phyloP scores from a whole-genome alignment of 1,284 basidiomycete species.

The Mycena citricolor region DNA sequence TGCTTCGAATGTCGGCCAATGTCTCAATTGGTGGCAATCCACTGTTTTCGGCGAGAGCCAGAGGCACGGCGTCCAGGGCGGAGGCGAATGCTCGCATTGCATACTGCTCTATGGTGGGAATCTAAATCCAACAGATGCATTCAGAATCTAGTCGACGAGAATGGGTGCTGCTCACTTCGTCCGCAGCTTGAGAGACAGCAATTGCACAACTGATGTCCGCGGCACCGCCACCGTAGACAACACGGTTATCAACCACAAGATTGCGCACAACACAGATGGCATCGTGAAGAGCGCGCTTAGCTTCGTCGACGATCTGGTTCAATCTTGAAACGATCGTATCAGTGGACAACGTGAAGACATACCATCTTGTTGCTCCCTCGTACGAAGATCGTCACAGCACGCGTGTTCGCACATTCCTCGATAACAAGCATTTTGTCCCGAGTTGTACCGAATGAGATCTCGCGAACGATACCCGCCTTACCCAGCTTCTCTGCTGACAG shows the following conservation, averaged over 20 bases:
- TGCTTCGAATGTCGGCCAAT: conserved; percentile 89
- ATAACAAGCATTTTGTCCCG: conserved; percentile 99
- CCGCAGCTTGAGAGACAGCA: conserved; percentile 91
- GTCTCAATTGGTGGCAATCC: conserved; percentile 96
- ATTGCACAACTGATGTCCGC: conserved; percentile 96
- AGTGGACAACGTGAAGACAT: conserved; percentile 23
- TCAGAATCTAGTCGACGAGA: not conserved
- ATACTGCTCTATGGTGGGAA: conserved; percentile 97
- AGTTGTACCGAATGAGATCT: conserved; percentile 95
- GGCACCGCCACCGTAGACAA: conserved; percentile 97
- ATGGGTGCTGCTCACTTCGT: conserved; percentile 60
- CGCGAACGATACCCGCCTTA: conserved; percentile 88
- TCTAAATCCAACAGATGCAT: conserved; percentile 44
- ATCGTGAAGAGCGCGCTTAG: conserved; percentile 96
- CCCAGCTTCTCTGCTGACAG: conserved; percentile 91
- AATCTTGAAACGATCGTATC: conserved; percentile 1
- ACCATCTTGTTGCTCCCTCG: conserved; percentile 99
- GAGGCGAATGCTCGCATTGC: conserved; percentile 98
- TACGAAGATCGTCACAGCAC: conserved; percentile 97
- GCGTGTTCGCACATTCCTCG: conserved; percentile 96
- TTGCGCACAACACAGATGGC: conserved; percentile 98
- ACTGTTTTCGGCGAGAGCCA: conserved; percentile 97
- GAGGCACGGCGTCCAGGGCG: conserved; percentile 89
- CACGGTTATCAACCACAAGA: conserved; percentile 91
- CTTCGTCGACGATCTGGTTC: conserved; percentile 98